Percentiles rank a stretch among this genome's conserved stretches.
phyloP scores from a whole-genome alignment of 352 stramenopile species.

The Pythium sp. region DNA sequence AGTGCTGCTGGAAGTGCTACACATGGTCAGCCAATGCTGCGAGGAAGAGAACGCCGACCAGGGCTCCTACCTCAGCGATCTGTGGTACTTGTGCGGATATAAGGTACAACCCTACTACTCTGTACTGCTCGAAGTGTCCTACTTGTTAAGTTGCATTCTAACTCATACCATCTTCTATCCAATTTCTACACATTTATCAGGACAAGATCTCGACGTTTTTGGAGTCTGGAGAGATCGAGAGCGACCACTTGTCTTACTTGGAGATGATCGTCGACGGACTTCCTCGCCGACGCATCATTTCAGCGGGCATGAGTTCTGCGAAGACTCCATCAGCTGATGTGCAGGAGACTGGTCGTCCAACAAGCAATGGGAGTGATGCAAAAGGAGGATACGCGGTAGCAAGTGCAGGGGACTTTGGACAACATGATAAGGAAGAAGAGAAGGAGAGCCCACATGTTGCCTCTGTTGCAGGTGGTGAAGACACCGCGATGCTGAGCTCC shows the following conservation, averaged over 20 bases:
- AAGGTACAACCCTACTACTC: slow-evolving; percentile 23
- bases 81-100: slow-evolving; percentile 63
- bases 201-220: slow-evolving; percentile 55
- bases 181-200: slow-evolving; percentile 15
- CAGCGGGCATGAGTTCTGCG: neutral
- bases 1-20: slow-evolving; percentile 51
- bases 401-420: neutral
- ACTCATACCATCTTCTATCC: neutral
- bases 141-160: neutral
- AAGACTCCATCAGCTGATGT: neutral
- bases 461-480: neutral
- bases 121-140: neutral
- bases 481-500: slow-evolving; percentile 18
- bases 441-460: neutral
- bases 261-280: slow-evolving; percentile 68
- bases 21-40: slow-evolving; percentile 58
- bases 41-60: slow-evolving; percentile 48
- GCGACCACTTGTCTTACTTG: slow-evolving; percentile 66
- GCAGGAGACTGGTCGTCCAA: neutral
- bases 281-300: slow-evolving; percentile 37
- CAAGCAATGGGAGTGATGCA: neutral
- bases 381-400: slow-evolving; percentile 10
- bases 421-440: slow-evolving; percentile 8
- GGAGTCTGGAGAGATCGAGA: slow-evolving; percentile 45
- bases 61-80: slow-evolving; percentile 69